Base-by-base conservation (phyloP, 257 asterid species). In the Capsicum baccatum region DNA sequence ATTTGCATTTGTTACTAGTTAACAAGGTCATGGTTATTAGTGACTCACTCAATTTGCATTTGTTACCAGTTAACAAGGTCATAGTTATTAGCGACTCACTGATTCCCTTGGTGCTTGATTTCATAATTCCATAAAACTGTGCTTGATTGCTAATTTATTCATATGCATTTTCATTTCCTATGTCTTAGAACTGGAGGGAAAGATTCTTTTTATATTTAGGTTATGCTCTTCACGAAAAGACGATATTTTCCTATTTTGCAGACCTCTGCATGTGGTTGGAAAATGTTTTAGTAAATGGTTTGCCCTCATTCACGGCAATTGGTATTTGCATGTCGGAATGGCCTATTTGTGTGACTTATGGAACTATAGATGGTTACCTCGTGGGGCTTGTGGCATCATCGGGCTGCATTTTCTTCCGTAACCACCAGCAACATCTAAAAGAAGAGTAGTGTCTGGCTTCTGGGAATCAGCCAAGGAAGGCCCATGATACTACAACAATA, bases 311-410 rank as follows among this genome's bases (percentile, higher is more conserved):
- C 48, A 76, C n/a, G 63, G 15, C 47, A 76, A 76, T 76, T 76
- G 63, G 48, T 14, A 76, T 85, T 44, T 85, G 50, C 67, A 54
- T 79, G 87, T 86, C 94, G 99, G 99, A 96, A 48, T 96, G 99
- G 98, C 98, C 99, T 64, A 91, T 96, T 79, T 96, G 97, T 85
- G 98, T 92, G 86, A 93, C 92, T 47, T 96, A 91, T 88, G 99
- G 99, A 87, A 93, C 98, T 79, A 55, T 93, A 68, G 80, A 89
- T 6, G 99, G 99, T 21, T 92, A 93, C 87, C 81, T 90, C 67
- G 69, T 83, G n/a, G 98, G 99, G 83, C 82, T 92, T 90, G 54
- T 88, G 69, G 88, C 90, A 64, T 93, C 98, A 33, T 83, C 89
- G 76, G 94, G 91, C 69, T 87, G 90, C 59, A 50, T 86, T 15